phyloP scores from a whole-genome alignment of 2,329 filamentous ascomycete species.

The Ascochyta clinopodiicola region DNA sequence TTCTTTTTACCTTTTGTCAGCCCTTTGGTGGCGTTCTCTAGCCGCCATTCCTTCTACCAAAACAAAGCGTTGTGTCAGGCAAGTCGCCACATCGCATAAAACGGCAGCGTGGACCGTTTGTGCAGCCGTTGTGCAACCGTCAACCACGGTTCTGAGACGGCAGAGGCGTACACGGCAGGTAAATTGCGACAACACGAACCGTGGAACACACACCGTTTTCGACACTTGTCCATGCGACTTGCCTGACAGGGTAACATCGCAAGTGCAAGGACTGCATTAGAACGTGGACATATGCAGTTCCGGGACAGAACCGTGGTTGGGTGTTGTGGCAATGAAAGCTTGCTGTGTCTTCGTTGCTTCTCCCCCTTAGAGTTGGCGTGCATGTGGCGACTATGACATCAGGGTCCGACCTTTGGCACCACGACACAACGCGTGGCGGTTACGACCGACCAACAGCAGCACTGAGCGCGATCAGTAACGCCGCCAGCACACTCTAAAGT shows the following conservation, averaged over 20 bases:
- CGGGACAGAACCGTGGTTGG: constrained; percentile 7
- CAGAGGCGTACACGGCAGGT: constrained; percentile 13
- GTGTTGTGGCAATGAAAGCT: constrained; percentile 1
- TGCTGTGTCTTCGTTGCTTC: background rate
- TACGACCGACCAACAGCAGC: background rate
- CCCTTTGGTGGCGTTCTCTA: background rate
- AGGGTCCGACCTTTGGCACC: constrained; percentile 6
- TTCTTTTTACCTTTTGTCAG: background rate
- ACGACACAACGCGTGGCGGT: background rate
- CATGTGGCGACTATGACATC: constrained; percentile 12
- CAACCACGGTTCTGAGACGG: constrained; percentile 19
- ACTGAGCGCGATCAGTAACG: background rate
- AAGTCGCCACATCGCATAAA: constrained; percentile 13
- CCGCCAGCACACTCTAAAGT: too few relatives aligned
- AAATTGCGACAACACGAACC: constrained; percentile 25
- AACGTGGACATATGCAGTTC: background rate
- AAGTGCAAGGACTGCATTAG: constrained; percentile 8
- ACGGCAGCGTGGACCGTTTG: constrained; percentile 9
- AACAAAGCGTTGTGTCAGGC: constrained; percentile 5
- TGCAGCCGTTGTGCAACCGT: constrained; percentile 14
- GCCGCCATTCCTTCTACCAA: background rate
- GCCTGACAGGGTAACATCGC: constrained; percentile 19
- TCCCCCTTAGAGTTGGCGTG: background rate
- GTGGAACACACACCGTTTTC: constrained; percentile 30
- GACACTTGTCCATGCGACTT: constrained; percentile 22